Percentiles rank a stretch among this genome's conserved stretches.
Conservation (phyloP, 2,329 filamentous ascomycete species). For the Pyrenochaeta sp. region DNA sequence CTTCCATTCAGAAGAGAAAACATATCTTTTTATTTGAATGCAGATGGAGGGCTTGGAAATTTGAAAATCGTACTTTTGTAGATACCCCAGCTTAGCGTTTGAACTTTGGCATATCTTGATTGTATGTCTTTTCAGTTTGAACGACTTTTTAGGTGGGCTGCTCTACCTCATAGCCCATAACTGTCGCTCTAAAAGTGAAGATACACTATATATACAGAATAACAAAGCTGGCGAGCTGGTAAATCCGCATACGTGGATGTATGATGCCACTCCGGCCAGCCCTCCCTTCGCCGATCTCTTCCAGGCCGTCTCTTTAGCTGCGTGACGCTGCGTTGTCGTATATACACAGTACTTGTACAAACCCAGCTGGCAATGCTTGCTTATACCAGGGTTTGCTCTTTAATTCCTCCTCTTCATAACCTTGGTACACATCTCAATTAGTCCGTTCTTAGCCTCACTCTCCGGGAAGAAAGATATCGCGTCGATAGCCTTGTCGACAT, state of each 20-base stretch:
- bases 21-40: no score
- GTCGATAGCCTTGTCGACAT: constrained; percentile 84
- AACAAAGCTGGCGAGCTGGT: neutral
- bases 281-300: neutral
- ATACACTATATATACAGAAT: constrained; percentile 1
- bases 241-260: neutral
- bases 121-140: neutral
- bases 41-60: no score
- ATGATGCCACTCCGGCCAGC: neutral
- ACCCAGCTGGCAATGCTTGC: no score
- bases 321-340: neutral
- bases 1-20: neutral
- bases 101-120: neutral
- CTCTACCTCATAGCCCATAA: neutral
- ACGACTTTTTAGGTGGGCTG: neutral
- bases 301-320: neutral
- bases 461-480: constrained; percentile 87
- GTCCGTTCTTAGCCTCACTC: constrained; percentile 91
- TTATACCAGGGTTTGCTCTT: neutral
- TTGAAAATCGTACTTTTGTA: neutral
- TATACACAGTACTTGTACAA: constrained; percentile 10
- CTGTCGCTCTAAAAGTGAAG: neutral
- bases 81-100: neutral
- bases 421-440: constrained; percentile 94
- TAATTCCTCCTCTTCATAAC: constrained; percentile 89